Percentiles rank a stretch among this genome's conserved stretches.
Conservation (phyloP, 306 rosid genomes). For the Dalbergia cochinchinensis region DNA sequence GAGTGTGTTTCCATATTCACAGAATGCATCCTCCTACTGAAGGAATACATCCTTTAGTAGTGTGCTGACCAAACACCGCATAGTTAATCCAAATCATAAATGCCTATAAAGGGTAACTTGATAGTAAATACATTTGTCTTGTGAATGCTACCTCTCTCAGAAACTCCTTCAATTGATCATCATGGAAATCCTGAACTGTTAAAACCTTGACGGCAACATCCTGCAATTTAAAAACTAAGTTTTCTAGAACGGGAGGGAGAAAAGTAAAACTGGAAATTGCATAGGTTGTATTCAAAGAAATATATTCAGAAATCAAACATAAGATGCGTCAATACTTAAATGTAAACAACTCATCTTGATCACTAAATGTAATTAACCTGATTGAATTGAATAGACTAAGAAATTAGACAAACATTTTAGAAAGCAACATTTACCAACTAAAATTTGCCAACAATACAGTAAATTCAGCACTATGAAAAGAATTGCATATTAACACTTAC, state of each 20-base stretch:
- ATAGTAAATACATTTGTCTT: not conserved
- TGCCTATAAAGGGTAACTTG: constrained; percentile 13
- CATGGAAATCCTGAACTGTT: constrained; percentile 83
- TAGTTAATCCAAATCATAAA: constrained; percentile 17
- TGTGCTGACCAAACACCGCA: not conserved
- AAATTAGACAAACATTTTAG: not conserved
- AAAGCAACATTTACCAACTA: constrained; percentile 12
- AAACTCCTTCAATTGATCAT: constrained; percentile 89
- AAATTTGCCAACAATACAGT: constrained; percentile 8
- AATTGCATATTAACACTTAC: constrained; percentile 57
- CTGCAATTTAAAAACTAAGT: constrained; percentile 53
- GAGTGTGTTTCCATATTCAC: not conserved
- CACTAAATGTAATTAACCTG: constrained; percentile 30
- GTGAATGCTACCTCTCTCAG: constrained; percentile 76
- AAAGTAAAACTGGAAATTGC: not conserved
- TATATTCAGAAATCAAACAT: constrained; percentile 17
- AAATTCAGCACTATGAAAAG: constrained; percentile 16
- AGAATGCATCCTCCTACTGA: not conserved
- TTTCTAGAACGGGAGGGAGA: not conserved
- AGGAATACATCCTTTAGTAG: not conserved
- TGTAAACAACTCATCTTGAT: constrained; percentile 22
- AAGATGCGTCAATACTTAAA: constrained; percentile 11
- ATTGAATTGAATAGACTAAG: constrained; percentile 21
- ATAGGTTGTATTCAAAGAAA: not conserved
- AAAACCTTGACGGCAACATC: constrained; percentile 98